A percentile compares a stretch with the other conserved stretches of the same genome.
Evolutionary conservation across 352 stramenopile genomes (phyloP).

Genomic region (Phytophthora pistaciae): DNA sequence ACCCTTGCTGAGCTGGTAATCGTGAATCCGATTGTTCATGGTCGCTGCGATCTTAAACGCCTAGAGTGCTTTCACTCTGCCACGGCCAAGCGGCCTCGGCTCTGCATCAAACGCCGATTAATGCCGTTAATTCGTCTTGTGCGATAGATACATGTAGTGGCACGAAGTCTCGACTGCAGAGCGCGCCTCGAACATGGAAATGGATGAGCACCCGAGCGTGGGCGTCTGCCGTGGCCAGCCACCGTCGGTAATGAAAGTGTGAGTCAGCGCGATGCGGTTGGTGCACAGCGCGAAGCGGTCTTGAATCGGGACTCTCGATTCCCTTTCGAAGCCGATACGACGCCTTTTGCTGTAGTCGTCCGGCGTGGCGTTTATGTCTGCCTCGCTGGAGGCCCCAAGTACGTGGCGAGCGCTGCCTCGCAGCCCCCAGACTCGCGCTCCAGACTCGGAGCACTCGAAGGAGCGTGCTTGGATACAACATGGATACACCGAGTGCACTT

Average conservation of each 20-base stretch:
- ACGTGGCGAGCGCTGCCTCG: slow-evolving; percentile 8
- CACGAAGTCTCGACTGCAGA: background rate
- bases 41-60: too few species aligned
- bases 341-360: slow-evolving; percentile 16
- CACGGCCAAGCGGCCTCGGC: too few species aligned
- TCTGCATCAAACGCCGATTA: background rate
- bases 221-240: background rate
- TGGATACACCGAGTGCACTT: slow-evolving; percentile 24
- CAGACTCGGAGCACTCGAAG: background rate
- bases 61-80: too few species aligned
- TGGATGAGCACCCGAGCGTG: background rate
- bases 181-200: slow-evolving; percentile 4
- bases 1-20: too few species aligned
- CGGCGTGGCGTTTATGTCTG: slow-evolving; percentile 22
- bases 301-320: background rate
- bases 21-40: too few species aligned
- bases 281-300: slow-evolving; percentile 20
- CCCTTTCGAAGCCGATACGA: slow-evolving; percentile 29
- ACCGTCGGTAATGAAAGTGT: slow-evolving; percentile 14
- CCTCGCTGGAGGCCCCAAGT: slow-evolving; percentile 7
- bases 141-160: too few species aligned
- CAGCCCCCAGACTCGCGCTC: background rate
- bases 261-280: background rate
- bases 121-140: background rate
- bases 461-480: background rate